phyloP scores from a whole-genome alignment of 2,329 filamentous ascomycete genomes.

The Xylaria sp. region DNA sequence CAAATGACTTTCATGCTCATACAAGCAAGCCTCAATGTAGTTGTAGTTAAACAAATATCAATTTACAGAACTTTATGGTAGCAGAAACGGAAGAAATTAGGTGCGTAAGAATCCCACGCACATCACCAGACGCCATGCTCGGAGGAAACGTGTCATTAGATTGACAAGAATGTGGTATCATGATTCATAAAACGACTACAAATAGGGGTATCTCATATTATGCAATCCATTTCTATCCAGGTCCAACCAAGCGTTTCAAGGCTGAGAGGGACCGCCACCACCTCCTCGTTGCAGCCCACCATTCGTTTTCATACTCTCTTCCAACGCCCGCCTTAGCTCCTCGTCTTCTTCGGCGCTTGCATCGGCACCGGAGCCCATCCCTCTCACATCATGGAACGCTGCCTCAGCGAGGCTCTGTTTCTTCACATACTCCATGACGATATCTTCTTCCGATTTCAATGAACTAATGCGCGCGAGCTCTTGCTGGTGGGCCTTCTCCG shows the following conservation, averaged over 20 bases:
- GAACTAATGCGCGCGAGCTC: conserved; percentile 55
- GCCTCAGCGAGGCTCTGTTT: conserved; percentile 79
- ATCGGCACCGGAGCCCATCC: conserved; percentile 42
- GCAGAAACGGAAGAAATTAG: background rate
- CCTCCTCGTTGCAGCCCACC: conserved; percentile 33
- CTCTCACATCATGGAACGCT: conserved; percentile 57
- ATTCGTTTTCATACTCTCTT: conserved; percentile 45
- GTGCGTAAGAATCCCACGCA: background rate
- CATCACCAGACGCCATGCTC: background rate
- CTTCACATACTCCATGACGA: conserved; percentile 80
- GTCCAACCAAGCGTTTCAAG: conserved; percentile 1
- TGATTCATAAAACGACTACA: conserved; percentile 29
- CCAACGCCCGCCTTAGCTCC: conserved; percentile 43
- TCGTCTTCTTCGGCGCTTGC: conserved; percentile 40
- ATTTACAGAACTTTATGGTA: background rate
- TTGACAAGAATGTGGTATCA: conserved; percentile 22
- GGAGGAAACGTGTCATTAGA: background rate
- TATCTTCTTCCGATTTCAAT: conserved; percentile 72
- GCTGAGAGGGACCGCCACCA: conserved; percentile 40
- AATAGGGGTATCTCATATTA: conserved; percentile 32
- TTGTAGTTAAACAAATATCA: too few relatives aligned
- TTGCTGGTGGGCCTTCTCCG: conserved; percentile 56
- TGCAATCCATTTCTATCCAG: conserved; percentile 3
- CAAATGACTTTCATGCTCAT: too few relatives aligned
- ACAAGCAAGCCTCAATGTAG: too few relatives aligned